A percentile compares a stretch with the other conserved stretches of the same genome.
Conservation (phyloP, 306 rosid genomes). For the Medicago ruthenica region DNA sequence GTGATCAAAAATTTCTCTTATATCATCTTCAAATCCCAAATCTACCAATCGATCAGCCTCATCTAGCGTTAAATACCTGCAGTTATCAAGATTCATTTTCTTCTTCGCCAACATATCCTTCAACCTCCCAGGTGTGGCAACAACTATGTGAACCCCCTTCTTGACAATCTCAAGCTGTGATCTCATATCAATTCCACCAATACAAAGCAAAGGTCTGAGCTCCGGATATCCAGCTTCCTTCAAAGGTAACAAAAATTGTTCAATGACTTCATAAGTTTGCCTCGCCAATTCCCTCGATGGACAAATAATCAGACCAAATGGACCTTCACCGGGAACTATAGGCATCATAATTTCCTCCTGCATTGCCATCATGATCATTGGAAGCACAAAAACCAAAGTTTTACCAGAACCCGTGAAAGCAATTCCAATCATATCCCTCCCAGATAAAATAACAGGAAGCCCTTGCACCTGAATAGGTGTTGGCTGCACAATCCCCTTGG, state of each 20-base stretch:
- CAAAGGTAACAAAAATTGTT: constrained; percentile 72
- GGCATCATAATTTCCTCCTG: constrained; percentile 99
- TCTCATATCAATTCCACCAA: constrained; percentile 95
- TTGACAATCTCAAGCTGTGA: constrained; percentile 83
- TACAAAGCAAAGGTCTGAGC: constrained; percentile 87
- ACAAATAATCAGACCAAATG: constrained; percentile 79
- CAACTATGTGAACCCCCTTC: constrained; percentile 95
- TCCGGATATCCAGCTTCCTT: constrained; percentile 93
- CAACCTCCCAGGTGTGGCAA: constrained; percentile 94
- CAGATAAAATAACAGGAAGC: constrained; percentile 86
- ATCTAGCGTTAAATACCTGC: constrained; percentile 86
- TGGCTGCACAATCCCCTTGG: constrained; percentile 89
- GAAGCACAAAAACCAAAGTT: constrained; percentile 89
- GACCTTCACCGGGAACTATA: constrained; percentile 89
- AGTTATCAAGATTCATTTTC: constrained; percentile 87
- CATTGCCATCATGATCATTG: constrained; percentile 88
- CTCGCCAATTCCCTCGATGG: constrained; percentile 95
- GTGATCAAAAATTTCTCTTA: constrained; percentile 90
- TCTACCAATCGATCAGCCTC: constrained; percentile 97
- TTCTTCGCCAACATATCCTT: constrained; percentile 96
- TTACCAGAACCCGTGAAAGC: constrained; percentile 95
- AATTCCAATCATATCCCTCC: constrained; percentile 96
- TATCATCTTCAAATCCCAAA: constrained; percentile 90
- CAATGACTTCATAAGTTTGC: constrained; percentile 94
- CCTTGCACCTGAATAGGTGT: constrained; percentile 99